A percentile compares a stretch with the other conserved stretches of the same genome.
Conservation (phyloP, 352 stramenopile genomes). For the Globisporangium cylindrosporum region DNA sequence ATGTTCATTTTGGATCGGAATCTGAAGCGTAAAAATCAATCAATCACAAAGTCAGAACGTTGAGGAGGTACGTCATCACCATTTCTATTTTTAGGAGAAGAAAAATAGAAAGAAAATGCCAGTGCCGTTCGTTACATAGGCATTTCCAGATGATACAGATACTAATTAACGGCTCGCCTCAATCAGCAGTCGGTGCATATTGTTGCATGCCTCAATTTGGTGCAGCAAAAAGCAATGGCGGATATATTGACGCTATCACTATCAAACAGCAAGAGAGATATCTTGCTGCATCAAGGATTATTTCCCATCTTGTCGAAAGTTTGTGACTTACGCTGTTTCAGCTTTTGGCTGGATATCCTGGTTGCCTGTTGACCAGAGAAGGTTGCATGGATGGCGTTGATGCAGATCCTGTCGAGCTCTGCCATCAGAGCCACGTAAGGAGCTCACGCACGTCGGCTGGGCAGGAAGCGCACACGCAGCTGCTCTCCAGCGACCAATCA, state of each 20-base stretch:
- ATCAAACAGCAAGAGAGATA: too few species aligned
- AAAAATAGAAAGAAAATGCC: not conserved
- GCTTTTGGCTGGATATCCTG: not conserved
- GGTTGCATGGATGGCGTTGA: not conserved
- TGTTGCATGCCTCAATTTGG: too few species aligned
- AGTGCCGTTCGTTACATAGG: not conserved
- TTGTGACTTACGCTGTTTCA: not conserved
- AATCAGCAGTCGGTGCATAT: too few species aligned
- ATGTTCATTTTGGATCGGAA: not conserved
- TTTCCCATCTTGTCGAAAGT: not conserved
- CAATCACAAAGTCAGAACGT: not conserved
- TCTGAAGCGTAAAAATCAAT: not conserved
- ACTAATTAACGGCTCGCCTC: not conserved
- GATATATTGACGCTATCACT: too few species aligned
- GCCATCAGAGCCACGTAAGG: too few species aligned
- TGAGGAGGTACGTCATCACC: not conserved
- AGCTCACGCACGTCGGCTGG: not conserved
- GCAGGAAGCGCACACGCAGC: not conserved
- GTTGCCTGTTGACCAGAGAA: not conserved
- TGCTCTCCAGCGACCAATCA: not conserved
- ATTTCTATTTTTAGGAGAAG: not conserved
- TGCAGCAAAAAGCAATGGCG: too few species aligned
- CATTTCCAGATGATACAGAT: not conserved
- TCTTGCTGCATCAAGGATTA: not conserved
- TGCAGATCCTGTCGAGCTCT: not conserved